Conservation (phyloP, 208 protist species). For the Trypanosoma lewisi region DNA sequence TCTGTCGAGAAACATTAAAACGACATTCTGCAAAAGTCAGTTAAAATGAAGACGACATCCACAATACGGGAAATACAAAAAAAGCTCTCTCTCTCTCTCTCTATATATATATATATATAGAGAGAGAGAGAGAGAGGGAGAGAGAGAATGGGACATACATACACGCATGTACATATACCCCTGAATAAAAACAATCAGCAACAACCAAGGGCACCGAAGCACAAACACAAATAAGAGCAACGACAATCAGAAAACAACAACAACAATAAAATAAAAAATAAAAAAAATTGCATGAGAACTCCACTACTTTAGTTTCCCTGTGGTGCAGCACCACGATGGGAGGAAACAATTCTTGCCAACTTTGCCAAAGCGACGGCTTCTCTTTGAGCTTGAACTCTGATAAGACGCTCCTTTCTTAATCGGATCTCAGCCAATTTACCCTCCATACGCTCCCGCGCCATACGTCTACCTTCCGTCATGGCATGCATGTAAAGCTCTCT, state of each 20-base stretch:
- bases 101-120: not conserved
- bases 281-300: conserved; percentile 21
- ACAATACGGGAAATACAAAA: too few relatives aligned
- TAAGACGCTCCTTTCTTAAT: conserved; percentile 38
- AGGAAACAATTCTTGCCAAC: conserved; percentile 72
- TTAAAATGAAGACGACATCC: too few relatives aligned
- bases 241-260: conserved; percentile 11
- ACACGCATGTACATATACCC: not conserved
- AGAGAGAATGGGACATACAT: too few relatives aligned
- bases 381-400: conserved; percentile 47
- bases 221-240: conserved; percentile 9
- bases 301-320: not conserved
- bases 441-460: conserved; percentile 53
- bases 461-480: conserved; percentile 40
- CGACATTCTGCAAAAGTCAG: too few relatives aligned
- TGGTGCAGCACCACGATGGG: conserved; percentile 16
- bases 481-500: conserved; percentile 49
- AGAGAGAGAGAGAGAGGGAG: not conserved
- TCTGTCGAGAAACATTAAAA: too few relatives aligned
- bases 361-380: conserved; percentile 71
- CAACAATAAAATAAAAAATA: conserved; percentile 20
- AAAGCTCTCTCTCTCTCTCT: too few relatives aligned
- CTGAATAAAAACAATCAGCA: not conserved
- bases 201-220: not conserved
- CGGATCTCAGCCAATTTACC: conserved; percentile 31